A percentile compares a stretch with the other conserved stretches of the same genome.
phyloP scores from a whole-genome alignment of 805 yeast genomes.

The Candida fluviatilis region DNA sequence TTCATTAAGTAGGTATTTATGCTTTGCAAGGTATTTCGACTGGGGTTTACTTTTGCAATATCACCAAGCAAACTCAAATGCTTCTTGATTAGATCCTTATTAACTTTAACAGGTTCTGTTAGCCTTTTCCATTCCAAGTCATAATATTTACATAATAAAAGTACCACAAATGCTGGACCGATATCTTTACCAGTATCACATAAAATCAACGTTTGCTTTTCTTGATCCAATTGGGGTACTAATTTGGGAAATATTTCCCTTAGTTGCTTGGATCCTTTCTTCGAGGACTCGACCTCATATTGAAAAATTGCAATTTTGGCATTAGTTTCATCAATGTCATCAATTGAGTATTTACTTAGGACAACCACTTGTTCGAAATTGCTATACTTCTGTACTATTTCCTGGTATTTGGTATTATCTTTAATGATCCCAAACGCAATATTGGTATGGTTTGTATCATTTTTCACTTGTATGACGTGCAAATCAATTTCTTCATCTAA shows the following conservation, averaged over 20 bases:
- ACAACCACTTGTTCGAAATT: constrained; percentile 16
- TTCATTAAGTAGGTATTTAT: constrained; percentile 42
- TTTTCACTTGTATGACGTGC: constrained; percentile 12
- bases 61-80: constrained; percentile 51
- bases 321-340: constrained; percentile 6
- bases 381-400: constrained; percentile 5
- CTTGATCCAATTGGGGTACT: constrained; percentile 15
- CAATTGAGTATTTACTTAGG: constrained; percentile 16
- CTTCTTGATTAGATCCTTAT: constrained; percentile 52
- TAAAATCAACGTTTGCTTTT: constrained; percentile 34
- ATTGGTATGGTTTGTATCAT: constrained; percentile 17
- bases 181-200: constrained; percentile 68
- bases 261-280: constrained; percentile 64
- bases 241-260: constrained; percentile 46
- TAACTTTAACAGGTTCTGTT: constrained; percentile 14
- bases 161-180: constrained; percentile 56
- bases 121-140: constrained; percentile 36
- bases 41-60: constrained; percentile 60
- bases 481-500: constrained; percentile 1
- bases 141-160: constrained; percentile 46
- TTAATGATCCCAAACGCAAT: constrained; percentile 24
- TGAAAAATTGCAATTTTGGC: constrained; percentile 8
- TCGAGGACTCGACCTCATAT: constrained; percentile 32
- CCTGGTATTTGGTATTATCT: constrained; percentile 9
- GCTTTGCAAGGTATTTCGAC: constrained; percentile 72